Evolutionary conservation across 1,284 basidiomycete species (phyloP), one percentile per base, ranked within the genome.

Genomic region (Dichomitus squalens): DNA sequence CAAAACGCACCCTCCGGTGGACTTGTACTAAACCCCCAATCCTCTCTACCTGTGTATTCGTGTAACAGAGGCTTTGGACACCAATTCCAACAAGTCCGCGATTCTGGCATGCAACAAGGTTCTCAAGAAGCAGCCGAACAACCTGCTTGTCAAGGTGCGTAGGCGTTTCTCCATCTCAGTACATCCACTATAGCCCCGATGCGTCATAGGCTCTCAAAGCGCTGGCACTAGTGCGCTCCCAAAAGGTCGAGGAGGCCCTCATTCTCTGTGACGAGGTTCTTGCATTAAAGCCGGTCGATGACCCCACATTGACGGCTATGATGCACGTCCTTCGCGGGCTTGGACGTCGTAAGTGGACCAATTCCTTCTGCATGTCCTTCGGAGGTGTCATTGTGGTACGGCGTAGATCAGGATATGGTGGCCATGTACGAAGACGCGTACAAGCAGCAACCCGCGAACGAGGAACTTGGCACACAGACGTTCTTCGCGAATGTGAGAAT

Each of bases 41-140:
- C n/a, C n/a, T n/a, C n/a, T n/a, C n/a, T n/a, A n/a, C 31, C 33
- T 49, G 29, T 20, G 49, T 49, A 9, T 60, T 4, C n/a, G 31
- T 8, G 29, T 36, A 31, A 34, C 55, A 94, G 92, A 93, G 79
- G 86, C 92, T 39, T 77, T 95, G 61, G 92, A 94, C 75, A 88
- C 85, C 40, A 85, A 85, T 50, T 91, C 90, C n/a, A 88, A 87
- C 76, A 93, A 93, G 76, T 86, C 88, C 33, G 92, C 91, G 20
- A 81, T 94, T 52, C 83, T 90, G 43, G 79, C 85, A n/a, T 91
- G 89, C 75, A 92, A 92, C 72, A 93, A 93, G 72, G 71, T 92
- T 25, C 79, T 94, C 63, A 94, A 93, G 73, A 91, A 90, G 73
- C 81, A 90, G 61, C 88, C 90, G 18, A 84, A 81, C 67, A 87